Evolutionary conservation across 768 basidiomycete genomes (phyloP).

Genomic region (Inosperma sp.): DNA sequence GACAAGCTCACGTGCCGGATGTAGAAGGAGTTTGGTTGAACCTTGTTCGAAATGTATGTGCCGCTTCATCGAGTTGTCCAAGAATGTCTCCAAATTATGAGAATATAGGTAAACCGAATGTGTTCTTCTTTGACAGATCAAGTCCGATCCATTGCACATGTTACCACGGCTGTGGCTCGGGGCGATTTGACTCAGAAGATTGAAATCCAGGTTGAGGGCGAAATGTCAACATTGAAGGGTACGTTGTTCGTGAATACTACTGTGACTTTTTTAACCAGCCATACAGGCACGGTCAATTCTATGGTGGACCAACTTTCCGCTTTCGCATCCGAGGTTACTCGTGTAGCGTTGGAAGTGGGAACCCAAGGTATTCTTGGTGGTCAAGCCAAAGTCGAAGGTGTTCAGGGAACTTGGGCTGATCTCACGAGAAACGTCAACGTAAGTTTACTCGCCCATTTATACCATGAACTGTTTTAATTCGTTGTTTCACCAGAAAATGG

Average conservation of each 20-base stretch:
- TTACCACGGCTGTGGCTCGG: conserved; percentile 85
- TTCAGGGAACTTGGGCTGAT: conserved; percentile 91
- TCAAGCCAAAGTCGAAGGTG: conserved; percentile 85
- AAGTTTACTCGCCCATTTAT: conserved; percentile 24
- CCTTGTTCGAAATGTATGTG: conserved; percentile 65
- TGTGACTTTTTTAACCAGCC: neutral
- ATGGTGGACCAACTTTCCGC: conserved; percentile 91
- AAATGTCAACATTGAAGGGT: conserved; percentile 78
- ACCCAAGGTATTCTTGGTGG: conserved; percentile 89
- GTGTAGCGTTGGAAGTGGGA: conserved; percentile 85
- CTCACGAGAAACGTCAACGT: conserved; percentile 89
- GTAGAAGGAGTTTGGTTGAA: conserved; percentile 92
- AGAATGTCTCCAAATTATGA: neutral
- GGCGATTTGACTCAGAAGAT: conserved; percentile 93
- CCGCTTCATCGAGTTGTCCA: neutral
- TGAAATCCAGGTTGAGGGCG: conserved; percentile 80
- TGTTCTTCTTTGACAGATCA: conserved; percentile 74
- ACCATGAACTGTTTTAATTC: neutral
- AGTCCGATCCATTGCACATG: conserved; percentile 79
- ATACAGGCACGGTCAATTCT: conserved; percentile 70
- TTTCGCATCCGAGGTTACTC: conserved; percentile 78
- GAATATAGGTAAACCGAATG: conserved; percentile 66
- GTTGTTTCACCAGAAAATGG: conserved; percentile 63
- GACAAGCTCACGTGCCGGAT: conserved; percentile 82
- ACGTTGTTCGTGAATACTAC: conserved; percentile 6